phyloP scores from a whole-genome alignment of 139 green algal genomes.

The Dunaliella primolecta region DNA sequence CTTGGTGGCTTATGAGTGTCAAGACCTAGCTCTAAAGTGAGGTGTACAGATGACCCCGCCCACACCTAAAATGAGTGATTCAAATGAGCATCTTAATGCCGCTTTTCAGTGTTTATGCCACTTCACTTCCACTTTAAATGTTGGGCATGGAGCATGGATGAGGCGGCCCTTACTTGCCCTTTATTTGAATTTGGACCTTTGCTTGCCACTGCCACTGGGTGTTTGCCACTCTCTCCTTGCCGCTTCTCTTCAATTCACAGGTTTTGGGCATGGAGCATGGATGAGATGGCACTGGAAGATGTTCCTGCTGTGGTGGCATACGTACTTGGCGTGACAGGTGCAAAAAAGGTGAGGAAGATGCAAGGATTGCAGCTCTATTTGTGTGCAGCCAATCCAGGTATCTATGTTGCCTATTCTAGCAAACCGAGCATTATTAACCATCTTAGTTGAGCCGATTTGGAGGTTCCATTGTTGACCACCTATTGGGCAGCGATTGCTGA shows the following conservation, averaged over 20 bases:
- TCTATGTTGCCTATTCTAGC: not conserved
- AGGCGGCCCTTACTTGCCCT: not conserved
- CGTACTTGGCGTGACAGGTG: constrained; percentile 42
- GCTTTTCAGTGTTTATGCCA: too few relatives aligned
- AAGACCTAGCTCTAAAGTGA: too few relatives aligned
- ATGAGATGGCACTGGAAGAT: constrained; percentile 60
- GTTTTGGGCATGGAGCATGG: constrained; percentile 29
- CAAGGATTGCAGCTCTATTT: too few relatives aligned
- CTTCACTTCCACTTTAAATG: not conserved
- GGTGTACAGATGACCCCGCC: too few relatives aligned
- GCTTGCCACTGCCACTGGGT: too few relatives aligned
- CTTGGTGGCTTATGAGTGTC: too few relatives aligned
- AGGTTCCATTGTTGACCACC: not conserved
- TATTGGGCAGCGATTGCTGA: not conserved
- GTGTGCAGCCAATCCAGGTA: too few relatives aligned
- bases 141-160: not conserved
- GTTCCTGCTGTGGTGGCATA: constrained; percentile 62
- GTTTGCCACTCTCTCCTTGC: too few relatives aligned
- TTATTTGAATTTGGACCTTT: too few relatives aligned
- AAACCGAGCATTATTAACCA: not conserved
- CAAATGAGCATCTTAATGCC: too few relatives aligned
- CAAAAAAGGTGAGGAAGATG: not conserved
- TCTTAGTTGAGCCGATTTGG: not conserved
- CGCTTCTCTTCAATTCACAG: not conserved
- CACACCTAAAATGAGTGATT: too few relatives aligned